Evolutionary conservation across 768 basidiomycete species (phyloP).

Genomic region (Termitomyces heimii): DNA sequence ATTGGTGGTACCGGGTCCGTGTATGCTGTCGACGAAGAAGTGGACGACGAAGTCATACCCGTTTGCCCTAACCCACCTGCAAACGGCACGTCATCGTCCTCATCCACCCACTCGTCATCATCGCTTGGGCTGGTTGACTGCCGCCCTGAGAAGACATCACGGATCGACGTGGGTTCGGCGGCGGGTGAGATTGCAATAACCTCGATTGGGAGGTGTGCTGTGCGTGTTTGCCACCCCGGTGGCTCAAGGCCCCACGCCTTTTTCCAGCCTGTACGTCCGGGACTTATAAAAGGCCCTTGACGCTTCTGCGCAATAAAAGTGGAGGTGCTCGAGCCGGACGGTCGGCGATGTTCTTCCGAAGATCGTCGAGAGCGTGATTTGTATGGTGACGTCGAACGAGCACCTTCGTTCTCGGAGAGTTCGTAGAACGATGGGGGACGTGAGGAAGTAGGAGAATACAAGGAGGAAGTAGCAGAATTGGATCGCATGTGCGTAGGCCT

Average conservation of each 20-base stretch:
- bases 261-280: slow-evolving; percentile 79
- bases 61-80: slow-evolving; percentile 76
- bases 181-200: slow-evolving; percentile 66
- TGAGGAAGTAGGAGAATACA: slow-evolving; percentile 71
- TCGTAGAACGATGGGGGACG: slow-evolving; percentile 77
- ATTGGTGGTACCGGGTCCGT: slow-evolving; percentile 24
- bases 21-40: slow-evolving; percentile 20
- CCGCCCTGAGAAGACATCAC: slow-evolving; percentile 79
- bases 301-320: slow-evolving; percentile 84
- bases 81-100: slow-evolving; percentile 76
- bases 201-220: slow-evolving; percentile 66
- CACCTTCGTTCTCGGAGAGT: slow-evolving; percentile 59
- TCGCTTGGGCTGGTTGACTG: slow-evolving; percentile 57
- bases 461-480: slow-evolving; percentile 72
- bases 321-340: slow-evolving; percentile 32
- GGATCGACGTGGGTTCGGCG: slow-evolving; percentile 43
- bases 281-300: slow-evolving; percentile 63
- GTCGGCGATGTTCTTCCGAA: slow-evolving; percentile 41
- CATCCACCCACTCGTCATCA: slow-evolving; percentile 86
- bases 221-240: slow-evolving; percentile 74
- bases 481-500: slow-evolving; percentile 60
- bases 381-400: slow-evolving; percentile 62
- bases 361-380: slow-evolving; percentile 43
- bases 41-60: slow-evolving; percentile 27
- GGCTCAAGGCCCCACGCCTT: slow-evolving; percentile 86